These are phyloP conservation scores for Trichophyton equinum DNA, from an alignment of 2,329 filamentous ascomycete genomes.

Conservation along the genomic window DNA sequence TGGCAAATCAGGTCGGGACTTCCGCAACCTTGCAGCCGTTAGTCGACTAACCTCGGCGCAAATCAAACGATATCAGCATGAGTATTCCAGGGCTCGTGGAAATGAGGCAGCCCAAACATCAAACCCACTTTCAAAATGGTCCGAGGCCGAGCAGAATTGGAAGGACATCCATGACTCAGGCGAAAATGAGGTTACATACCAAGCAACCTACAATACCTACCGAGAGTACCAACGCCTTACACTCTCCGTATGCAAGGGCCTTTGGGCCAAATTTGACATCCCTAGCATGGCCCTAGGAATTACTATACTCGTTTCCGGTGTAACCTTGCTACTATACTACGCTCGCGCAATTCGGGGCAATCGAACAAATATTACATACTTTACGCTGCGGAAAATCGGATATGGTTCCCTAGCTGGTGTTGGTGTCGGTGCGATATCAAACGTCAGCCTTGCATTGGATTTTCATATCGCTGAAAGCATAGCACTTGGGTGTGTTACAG, in stretches of 20 bases:
- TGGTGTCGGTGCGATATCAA: constrained; percentile 18
- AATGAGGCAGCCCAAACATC: constrained; percentile 49
- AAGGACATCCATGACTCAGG: constrained; percentile 31
- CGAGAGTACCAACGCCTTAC: constrained; percentile 65
- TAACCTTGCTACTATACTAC: constrained; percentile 61
- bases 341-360: constrained; percentile 46
- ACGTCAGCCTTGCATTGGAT: constrained; percentile 19
- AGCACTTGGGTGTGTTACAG: constrained; percentile 31
- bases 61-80: constrained; percentile 75
- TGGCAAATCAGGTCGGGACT: constrained; percentile 49
- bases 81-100: constrained; percentile 64
- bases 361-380: constrained; percentile 40
- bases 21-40: constrained; percentile 64
- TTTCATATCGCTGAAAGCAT: constrained; percentile 23
- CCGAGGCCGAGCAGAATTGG: constrained; percentile 44
- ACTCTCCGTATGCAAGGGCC: constrained; percentile 60
- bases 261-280: constrained; percentile 91
- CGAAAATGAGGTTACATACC: constrained; percentile 28
- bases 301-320: constrained; percentile 52
- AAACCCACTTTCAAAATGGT: constrained; percentile 48
- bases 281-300: constrained; percentile 75
- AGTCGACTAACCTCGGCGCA: constrained; percentile 69
- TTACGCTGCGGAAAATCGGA: constrained; percentile 40
- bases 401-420: constrained; percentile 38
- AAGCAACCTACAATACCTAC: constrained; percentile 45